These are phyloP conservation scores for Metschnikowia borealis DNA, from an alignment of 805 yeast genomes.

Conservation along the genomic window DNA sequence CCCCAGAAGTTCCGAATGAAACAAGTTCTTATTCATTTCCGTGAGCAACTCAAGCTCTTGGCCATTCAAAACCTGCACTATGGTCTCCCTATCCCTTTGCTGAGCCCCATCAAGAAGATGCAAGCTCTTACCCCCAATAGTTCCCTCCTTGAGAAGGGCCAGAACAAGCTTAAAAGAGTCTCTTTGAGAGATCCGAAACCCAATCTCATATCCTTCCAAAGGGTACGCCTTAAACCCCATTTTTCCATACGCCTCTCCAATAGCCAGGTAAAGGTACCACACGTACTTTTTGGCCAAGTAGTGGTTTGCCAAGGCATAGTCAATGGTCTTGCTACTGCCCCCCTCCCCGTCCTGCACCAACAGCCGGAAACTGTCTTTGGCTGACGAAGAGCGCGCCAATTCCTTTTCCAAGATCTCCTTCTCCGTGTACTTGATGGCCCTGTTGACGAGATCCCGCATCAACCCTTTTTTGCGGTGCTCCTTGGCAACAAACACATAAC, in stretches of 20 bases:
- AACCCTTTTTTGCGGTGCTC: conserved; percentile 29
- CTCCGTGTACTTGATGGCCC: conserved; percentile 31
- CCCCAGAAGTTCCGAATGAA: conserved; percentile 32
- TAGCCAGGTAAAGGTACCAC: conserved; percentile 64
- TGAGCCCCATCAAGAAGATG: conserved; percentile 23
- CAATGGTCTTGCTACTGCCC: conserved; percentile 24
- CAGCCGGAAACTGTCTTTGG: conserved; percentile 28
- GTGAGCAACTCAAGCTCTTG: conserved; percentile 35
- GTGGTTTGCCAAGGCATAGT: conserved; percentile 28
- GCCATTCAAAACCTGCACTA: conserved; percentile 29
- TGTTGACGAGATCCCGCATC: conserved; percentile 22
- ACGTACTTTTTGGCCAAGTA: conserved; percentile 34
- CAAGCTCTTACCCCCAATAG: conserved; percentile 26
- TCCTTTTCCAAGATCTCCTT: conserved; percentile 25
- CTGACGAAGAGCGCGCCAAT: conserved; percentile 19
- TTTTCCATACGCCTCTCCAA: conserved; percentile 60
- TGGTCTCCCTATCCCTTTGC: conserved; percentile 27
- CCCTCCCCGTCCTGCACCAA: conserved; percentile 21
- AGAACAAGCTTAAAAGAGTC: conserved; percentile 20
- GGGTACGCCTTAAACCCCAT: conserved; percentile 53
- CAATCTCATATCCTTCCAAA: conserved; percentile 32
- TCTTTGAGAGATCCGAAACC: conserved; percentile 17
- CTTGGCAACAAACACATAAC: conserved; percentile 26
- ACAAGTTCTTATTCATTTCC: conserved; percentile 32
- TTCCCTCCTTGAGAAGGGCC: conserved; percentile 17